phyloP scores from a whole-genome alignment of 352 stramenopile genomes.

The Globisporangium recalcitrans region DNA sequence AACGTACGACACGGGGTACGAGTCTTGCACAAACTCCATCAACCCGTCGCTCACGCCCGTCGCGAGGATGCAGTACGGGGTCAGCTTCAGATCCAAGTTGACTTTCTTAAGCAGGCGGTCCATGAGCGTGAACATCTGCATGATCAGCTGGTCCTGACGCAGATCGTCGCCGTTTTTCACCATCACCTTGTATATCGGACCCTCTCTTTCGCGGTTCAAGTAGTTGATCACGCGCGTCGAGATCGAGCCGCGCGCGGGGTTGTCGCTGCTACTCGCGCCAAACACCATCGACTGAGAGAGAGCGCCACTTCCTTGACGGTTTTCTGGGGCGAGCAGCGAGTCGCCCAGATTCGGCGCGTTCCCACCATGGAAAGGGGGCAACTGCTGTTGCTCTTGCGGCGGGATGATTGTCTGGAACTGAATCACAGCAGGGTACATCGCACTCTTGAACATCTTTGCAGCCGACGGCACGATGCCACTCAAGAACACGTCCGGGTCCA shows the following conservation, averaged over 20 bases:
- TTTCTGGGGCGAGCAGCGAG: conserved; percentile 10
- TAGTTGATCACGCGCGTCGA: conserved; percentile 73
- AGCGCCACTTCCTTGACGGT: background rate
- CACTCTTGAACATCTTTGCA: conserved; percentile 97
- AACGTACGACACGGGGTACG: conserved; percentile 94
- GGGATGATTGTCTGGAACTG: conserved; percentile 90
- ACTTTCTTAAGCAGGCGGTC: conserved; percentile 98
- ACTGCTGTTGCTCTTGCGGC: conserved; percentile 30
- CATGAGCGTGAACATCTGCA: conserved; percentile 99
- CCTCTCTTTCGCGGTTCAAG: conserved; percentile 76
- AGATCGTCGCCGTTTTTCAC: conserved; percentile 99
- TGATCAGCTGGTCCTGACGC: conserved; percentile 99
- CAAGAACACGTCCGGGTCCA: conserved; percentile 81
- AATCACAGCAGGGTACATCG: conserved; percentile 96
- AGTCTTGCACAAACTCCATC: conserved; percentile 97
- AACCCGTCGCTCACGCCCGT: conserved; percentile 90
- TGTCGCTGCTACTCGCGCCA: conserved; percentile 37
- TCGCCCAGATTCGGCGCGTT: conserved; percentile 11
- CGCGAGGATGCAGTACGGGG: conserved; percentile 91
- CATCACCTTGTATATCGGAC: conserved; percentile 95
- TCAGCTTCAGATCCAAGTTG: conserved; percentile 97
- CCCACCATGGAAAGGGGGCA: conserved; percentile 6
- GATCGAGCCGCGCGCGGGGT: conserved; percentile 61
- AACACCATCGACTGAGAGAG: conserved; percentile 50
- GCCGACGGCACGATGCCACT: conserved; percentile 89